Percentiles rank a stretch among this genome's conserved stretches.
phyloP scores from a whole-genome alignment of 257 asterid species.

The Leptodermis oblonga region DNA sequence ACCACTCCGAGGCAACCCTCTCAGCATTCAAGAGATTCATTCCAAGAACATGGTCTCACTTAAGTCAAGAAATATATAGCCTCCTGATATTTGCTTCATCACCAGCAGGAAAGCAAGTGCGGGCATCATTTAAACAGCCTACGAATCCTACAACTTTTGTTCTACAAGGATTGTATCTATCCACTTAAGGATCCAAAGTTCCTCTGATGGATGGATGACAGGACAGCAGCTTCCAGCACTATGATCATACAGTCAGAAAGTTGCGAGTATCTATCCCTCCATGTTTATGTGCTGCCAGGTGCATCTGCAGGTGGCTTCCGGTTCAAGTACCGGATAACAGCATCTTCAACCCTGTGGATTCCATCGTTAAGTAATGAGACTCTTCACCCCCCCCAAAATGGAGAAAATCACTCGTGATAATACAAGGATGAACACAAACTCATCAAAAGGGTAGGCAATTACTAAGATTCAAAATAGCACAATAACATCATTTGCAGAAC shows the following conservation, averaged over 20 bases:
- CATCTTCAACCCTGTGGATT: conserved; percentile 91
- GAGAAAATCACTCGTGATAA: too few relatives aligned
- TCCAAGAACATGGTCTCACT: background rate
- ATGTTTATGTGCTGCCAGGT: conserved; percentile 51
- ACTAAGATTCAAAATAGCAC: background rate
- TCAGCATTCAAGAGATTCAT: background rate
- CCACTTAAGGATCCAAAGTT: background rate
- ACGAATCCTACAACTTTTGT: background rate
- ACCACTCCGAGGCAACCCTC: background rate
- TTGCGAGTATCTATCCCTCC: background rate
- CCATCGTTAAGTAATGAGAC: conserved; percentile 11
- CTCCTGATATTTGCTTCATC: conserved; percentile 4
- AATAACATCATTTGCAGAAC: background rate
- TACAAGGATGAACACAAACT: background rate
- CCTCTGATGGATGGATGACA: background rate
- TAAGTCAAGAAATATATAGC: background rate
- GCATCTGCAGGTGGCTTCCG: conserved; percentile 72
- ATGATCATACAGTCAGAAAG: background rate
- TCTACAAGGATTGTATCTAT: background rate
- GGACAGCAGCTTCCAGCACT: background rate
- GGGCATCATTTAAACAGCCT: background rate
- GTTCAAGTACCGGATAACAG: conserved; percentile 90
- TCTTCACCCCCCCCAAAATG: background rate
- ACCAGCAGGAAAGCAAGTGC: conserved; percentile 6
- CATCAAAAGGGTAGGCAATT: background rate